Percentiles rank a stretch among this genome's conserved stretches.
Conservation (phyloP, 306 rosid species). For the Canavalia gladiata region DNA sequence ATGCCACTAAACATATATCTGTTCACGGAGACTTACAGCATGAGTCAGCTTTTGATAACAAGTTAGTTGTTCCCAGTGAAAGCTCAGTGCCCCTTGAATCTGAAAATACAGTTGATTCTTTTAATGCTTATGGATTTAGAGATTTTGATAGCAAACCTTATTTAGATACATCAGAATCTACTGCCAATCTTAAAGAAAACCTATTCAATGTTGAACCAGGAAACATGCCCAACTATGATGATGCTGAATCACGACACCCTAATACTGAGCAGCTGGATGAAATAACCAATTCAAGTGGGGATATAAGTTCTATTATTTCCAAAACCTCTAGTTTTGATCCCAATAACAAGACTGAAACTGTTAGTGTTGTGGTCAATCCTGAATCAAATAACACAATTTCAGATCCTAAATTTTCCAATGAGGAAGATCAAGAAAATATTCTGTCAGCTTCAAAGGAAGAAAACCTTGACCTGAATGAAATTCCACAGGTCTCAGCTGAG, state of each 20-base stretch:
- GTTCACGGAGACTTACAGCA: slow-evolving; percentile 57
- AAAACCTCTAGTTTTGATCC: slow-evolving; percentile 47
- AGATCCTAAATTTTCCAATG: slow-evolving; percentile 54
- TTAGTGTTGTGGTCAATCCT: slow-evolving; percentile 48
- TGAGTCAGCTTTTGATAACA: slow-evolving; percentile 55
- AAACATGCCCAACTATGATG: slow-evolving; percentile 51
- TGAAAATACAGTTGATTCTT: slow-evolving; percentile 61
- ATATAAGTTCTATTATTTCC: slow-evolving; percentile 47
- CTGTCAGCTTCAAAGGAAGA: slow-evolving; percentile 55
- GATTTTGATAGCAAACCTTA: slow-evolving; percentile 56
- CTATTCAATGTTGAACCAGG: slow-evolving; percentile 55
- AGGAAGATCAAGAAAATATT: slow-evolving; percentile 52
- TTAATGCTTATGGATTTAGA: slow-evolving; percentile 58
- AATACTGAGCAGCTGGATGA: slow-evolving; percentile 64
- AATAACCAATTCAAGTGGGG: slow-evolving; percentile 51
- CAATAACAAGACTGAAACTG: slow-evolving; percentile 52
- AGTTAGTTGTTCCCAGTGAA: slow-evolving; percentile 53
- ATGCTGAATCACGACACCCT: slow-evolving; percentile 47
- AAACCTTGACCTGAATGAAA: slow-evolving; percentile 53
- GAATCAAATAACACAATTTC: slow-evolving; percentile 52
- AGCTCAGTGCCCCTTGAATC: slow-evolving; percentile 54
- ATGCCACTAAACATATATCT: slow-evolving; percentile 52
- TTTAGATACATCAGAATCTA: slow-evolving; percentile 59
- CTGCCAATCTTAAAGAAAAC: slow-evolving; percentile 59
- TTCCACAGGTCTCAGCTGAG: slow-evolving; percentile 55